phyloP scores from a whole-genome alignment of 1,284 basidiomycete genomes.

The Wallemia hederae region DNA sequence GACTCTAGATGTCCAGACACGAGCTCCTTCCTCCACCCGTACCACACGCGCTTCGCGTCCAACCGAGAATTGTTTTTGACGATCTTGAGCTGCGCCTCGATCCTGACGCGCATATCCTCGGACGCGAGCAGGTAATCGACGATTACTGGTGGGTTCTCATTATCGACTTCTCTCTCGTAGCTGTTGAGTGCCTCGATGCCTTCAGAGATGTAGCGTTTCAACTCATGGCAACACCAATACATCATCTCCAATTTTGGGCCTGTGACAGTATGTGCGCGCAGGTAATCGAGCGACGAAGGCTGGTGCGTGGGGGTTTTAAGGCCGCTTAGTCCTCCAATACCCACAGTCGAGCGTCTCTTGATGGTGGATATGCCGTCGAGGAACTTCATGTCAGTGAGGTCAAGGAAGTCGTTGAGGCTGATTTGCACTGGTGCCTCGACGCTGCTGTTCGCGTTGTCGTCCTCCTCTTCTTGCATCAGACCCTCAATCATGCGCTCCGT shows the following conservation, averaged over 20 bases:
- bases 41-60: neutral
- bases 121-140: neutral
- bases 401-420: neutral
- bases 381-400: constrained; percentile 1
- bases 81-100: neutral
- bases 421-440: neutral
- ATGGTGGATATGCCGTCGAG: neutral
- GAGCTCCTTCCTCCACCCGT: neutral
- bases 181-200: neutral
- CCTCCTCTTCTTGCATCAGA: neutral
- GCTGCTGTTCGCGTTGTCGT: neutral
- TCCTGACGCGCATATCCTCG: neutral
- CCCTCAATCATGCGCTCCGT: neutral
- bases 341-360: neutral
- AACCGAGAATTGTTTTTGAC: neutral
- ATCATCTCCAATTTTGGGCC: constrained; percentile 1
- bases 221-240: constrained; percentile 1
- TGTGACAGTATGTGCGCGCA: neutral
- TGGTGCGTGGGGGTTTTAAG: neutral
- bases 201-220: constrained; percentile 1
- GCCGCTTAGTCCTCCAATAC: neutral
- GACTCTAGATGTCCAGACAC: neutral
- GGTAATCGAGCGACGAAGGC: neutral
- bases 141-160: constrained; percentile 1
- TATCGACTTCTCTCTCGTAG: neutral